Evolutionary conservation across 257 asterid genomes (phyloP).

Genomic region (Avicennia marina): DNA sequence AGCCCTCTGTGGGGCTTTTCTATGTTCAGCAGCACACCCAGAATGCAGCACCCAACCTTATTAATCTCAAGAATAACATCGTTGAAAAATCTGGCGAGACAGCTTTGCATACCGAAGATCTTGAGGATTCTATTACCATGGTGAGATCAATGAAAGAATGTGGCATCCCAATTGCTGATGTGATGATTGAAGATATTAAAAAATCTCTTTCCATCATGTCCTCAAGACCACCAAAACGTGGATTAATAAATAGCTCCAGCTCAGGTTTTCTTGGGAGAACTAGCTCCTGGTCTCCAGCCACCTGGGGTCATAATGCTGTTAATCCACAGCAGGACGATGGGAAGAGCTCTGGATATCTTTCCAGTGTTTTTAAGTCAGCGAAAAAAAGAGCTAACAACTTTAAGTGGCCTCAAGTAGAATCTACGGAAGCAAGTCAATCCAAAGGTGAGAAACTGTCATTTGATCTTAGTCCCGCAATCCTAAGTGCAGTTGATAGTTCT

Average conservation of each 20-base stretch:
- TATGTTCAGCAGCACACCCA: constrained; percentile 82
- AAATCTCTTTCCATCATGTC: constrained; percentile 61
- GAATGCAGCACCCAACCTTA: constrained; percentile 71
- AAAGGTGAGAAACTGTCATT: constrained; percentile 22
- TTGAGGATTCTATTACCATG: constrained; percentile 70
- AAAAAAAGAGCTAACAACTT: constrained; percentile 57
- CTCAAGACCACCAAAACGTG: constrained; percentile 57
- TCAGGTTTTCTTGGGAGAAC: constrained; percentile 54
- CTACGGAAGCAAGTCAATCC: constrained; percentile 23
- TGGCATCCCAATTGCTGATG: constrained; percentile 70
- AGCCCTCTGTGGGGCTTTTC: constrained; percentile 95
- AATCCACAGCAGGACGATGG: constrained; percentile 30
- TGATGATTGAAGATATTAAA: constrained; percentile 70
- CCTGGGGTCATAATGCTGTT: constrained; percentile 50
- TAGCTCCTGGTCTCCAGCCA: constrained; percentile 69
- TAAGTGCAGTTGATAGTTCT: constrained; percentile 23
- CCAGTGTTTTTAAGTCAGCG: constrained; percentile 62
- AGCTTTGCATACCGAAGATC: constrained; percentile 70
- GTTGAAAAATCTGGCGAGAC: constrained; percentile 56
- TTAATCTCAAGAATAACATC: constrained; percentile 56
- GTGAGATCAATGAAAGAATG: constrained; percentile 78
- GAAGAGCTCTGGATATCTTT: constrained; percentile 50
- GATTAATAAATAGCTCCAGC: constrained; percentile 42
- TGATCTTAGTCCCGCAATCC: constrained; percentile 19
- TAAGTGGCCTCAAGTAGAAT: constrained; percentile 44